Base-by-base conservation (phyloP, 345 rosid species). In the Garcia nutans region DNA sequence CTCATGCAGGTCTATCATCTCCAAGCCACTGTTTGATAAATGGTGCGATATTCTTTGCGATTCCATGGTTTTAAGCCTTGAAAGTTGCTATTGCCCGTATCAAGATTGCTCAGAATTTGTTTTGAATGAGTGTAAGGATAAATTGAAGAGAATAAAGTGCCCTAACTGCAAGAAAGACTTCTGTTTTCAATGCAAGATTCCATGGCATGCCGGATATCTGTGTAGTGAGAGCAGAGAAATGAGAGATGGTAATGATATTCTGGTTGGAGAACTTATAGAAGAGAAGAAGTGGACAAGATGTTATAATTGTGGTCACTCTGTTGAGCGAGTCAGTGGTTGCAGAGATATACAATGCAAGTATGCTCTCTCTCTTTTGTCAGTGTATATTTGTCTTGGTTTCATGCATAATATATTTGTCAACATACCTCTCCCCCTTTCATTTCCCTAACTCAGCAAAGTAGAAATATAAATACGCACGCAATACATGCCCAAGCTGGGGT, bases 31-130 rank as follows among this genome's bases (percentile, higher is more conserved):
- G 15, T 83, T 83, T 42, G 52, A 57, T 2, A 74, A 77, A 58
- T 83, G 84, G 83, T 74, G 81, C 63, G 86, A 83, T 68, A 44
- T 49, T 68, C 83, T 83, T 10, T 68, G 77, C 28, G 79, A 83
- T 20, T 71, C 77, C 0, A 8, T 28, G 12, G 66, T 77, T 24
- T 60, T 63, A 63, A 45, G 70, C 26, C 42, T 56, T 52, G 75
- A 80, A 16, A 77, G 73, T 10, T 44, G 82, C 73, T 83, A 77
- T 47, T 83, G 86, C 65, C 86, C 86, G 3, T 55, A 83, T 65
- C 71, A 23, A 33, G 74, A 77, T 63, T 83, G 86, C 75, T 54
- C 69, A 4, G 73, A 33, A 12, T 68, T 83, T 80, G 62, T 83
- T 57, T 41, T 80, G 77, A 77, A 83, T 41, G 83, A 83, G 70